Evolutionary conservation across 495 filamentous ascomycete species (phyloP).

Genomic region (Apodospora peruviana): DNA sequence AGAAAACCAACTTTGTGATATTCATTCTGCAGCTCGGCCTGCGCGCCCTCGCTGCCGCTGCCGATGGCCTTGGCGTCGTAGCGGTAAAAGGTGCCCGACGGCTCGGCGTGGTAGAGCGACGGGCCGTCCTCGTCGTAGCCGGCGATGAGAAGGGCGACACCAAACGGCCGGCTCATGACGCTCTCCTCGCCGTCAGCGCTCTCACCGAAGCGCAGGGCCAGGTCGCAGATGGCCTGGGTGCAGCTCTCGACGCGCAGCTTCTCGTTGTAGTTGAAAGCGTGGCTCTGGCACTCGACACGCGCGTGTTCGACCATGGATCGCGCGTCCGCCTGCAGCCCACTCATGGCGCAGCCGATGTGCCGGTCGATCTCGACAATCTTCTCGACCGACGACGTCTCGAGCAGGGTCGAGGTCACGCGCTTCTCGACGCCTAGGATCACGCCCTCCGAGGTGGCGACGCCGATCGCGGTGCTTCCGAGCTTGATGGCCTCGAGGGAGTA

Average conservation of each 20-base stretch:
- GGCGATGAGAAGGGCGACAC: conserved; percentile 92
- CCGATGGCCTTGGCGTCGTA: conserved; percentile 99
- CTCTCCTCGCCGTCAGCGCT: conserved; percentile 96
- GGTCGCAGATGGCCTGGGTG: conserved; percentile 96
- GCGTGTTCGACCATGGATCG: conserved; percentile 96
- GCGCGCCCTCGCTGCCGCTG: conserved; percentile 90
- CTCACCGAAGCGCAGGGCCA: conserved; percentile 95
- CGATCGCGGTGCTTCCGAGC: conserved; percentile 96
- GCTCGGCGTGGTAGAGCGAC: conserved; percentile 95
- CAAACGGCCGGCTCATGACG: conserved; percentile 95
- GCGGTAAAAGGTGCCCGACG: conserved; percentile 95
- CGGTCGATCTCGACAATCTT: conserved; percentile 99
- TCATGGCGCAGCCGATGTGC: conserved; percentile 99
- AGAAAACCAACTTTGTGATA: conserved; percentile 93
- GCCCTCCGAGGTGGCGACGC: conserved; percentile 87
- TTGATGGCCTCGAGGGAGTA: conserved; percentile 99
- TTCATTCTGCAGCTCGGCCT: conserved; percentile 96
- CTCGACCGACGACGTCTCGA: conserved; percentile 95
- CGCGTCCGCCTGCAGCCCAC: conserved; percentile 92
- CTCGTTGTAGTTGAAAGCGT: conserved; percentile 96
- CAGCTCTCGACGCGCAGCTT: conserved; percentile 90
- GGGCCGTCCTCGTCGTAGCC: conserved; percentile 97
- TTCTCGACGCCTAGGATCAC: conserved; percentile 98
- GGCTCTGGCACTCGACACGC: conserved; percentile 93
- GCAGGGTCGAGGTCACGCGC: conserved; percentile 93